A percentile compares a stretch with the other conserved stretches of the same genome.
Evolutionary conservation across 2,329 filamentous ascomycete species (phyloP).

Genomic region (Fusarium clavum): DNA sequence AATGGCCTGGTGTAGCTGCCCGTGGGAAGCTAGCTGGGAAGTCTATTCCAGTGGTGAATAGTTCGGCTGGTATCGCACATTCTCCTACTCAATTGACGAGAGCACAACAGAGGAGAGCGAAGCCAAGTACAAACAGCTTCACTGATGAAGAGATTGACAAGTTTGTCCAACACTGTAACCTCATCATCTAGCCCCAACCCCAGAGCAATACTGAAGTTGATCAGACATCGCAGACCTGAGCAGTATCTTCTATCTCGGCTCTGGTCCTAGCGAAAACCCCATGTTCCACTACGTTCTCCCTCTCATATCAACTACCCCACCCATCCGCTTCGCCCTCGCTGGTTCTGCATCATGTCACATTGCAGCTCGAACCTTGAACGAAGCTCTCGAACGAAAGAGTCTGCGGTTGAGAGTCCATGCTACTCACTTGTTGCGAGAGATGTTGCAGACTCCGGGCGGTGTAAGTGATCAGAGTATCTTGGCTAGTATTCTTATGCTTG

Average conservation of each 20-base stretch:
- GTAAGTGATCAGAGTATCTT: slow-evolving; percentile 1
- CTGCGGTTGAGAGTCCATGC: slow-evolving; percentile 13
- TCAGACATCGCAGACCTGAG: slow-evolving; percentile 13
- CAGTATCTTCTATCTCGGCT: slow-evolving; percentile 21
- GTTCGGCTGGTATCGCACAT: not conserved
- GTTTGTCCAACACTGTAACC: slow-evolving; percentile 12
- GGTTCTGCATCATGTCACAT: slow-evolving; percentile 21
- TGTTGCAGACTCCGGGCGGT: not conserved
- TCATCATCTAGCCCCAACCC: fast-evolving
- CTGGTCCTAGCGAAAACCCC: slow-evolving; percentile 12
- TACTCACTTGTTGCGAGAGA: not conserved
- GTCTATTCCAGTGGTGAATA: slow-evolving; percentile 5
- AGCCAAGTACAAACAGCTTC: not conserved
- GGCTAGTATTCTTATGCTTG: slow-evolving; percentile 19
- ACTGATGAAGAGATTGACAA: slow-evolving; percentile 2
- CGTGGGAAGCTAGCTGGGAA: slow-evolving; percentile 20
- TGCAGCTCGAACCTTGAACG: slow-evolving; percentile 8
- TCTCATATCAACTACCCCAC: not conserved
- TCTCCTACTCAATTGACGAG: not conserved
- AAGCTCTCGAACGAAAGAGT: slow-evolving; percentile 4
- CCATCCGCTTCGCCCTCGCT: slow-evolving; percentile 19
- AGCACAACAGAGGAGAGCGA: not conserved
- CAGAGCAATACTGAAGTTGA: not conserved
- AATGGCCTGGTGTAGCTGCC: slow-evolving; percentile 11
- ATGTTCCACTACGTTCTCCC: slow-evolving; percentile 27